Percentiles rank a stretch among this genome's conserved stretches.
phyloP scores from a whole-genome alignment of 2,329 filamentous ascomycete genomes.

The Colletotrichum salicis region DNA sequence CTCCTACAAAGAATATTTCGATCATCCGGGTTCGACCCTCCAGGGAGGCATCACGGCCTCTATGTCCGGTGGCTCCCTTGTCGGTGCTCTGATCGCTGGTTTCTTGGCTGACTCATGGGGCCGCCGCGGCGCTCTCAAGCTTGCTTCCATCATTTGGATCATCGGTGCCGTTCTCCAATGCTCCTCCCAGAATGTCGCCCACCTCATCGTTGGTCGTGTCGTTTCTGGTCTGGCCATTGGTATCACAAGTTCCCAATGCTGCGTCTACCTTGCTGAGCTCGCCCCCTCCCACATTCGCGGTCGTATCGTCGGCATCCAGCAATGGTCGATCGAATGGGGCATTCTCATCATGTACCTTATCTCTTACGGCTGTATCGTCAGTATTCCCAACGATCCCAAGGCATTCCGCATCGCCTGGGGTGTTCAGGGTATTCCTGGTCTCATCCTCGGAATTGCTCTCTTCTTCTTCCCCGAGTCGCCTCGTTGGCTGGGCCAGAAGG shows the following conservation, averaged over 20 bases:
- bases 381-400: constrained; percentile 64
- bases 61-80: constrained; percentile 62
- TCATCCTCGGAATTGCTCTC: constrained; percentile 38
- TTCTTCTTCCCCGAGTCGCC: constrained; percentile 37
- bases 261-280: constrained; percentile 75
- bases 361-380: constrained; percentile 70
- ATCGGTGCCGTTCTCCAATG: constrained; percentile 70
- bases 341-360: constrained; percentile 79
- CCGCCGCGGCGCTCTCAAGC: constrained; percentile 56
- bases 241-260: constrained; percentile 74
- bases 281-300: constrained; percentile 68
- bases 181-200: constrained; percentile 66
- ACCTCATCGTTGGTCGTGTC: constrained; percentile 65
- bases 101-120: constrained; percentile 60
- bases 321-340: constrained; percentile 77
- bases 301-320: constrained; percentile 76
- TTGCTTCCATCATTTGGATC: constrained; percentile 60
- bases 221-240: constrained; percentile 75
- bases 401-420: constrained; percentile 65
- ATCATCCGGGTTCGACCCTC: constrained; percentile 55
- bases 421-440: constrained; percentile 38
- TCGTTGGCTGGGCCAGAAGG: constrained; percentile 35
- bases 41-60: constrained; percentile 64
- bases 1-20: constrained; percentile 64
- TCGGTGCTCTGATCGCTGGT: constrained; percentile 60